A percentile compares a stretch with the other conserved stretches of the same genome.
Conservation (phyloP, 345 rosid species). For the Brassica rapa region DNA sequence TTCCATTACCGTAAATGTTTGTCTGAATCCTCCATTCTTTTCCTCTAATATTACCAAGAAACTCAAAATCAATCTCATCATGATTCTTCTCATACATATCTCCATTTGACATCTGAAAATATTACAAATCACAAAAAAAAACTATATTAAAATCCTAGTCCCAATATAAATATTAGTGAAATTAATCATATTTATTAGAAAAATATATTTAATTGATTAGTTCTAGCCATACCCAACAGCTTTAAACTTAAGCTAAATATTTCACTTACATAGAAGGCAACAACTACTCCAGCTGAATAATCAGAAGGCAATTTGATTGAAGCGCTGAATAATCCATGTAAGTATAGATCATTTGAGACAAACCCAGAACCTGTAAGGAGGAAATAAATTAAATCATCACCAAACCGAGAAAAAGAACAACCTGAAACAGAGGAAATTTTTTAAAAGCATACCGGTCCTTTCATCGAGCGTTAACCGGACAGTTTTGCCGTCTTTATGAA, state of each 20-base stretch:
- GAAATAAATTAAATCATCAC: neutral
- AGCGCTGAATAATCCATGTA: slow-evolving; percentile 94
- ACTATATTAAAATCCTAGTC: neutral
- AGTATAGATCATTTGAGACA: slow-evolving; percentile 88
- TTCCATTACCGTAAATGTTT: slow-evolving; percentile 91
- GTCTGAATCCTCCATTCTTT: slow-evolving; percentile 99
- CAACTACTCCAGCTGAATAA: slow-evolving; percentile 98
- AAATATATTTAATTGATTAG: neutral
- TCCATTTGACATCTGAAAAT: slow-evolving; percentile 88
- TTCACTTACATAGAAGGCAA: slow-evolving; percentile 89
- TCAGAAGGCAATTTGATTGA: slow-evolving; percentile 91
- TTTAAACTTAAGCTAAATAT: neutral
- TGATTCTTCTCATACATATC: slow-evolving; percentile 91
- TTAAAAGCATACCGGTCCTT: slow-evolving; percentile 62
- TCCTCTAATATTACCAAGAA: slow-evolving; percentile 96
- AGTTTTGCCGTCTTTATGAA: slow-evolving; percentile 75
- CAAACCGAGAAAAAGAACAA: neutral
- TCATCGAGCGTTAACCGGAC: slow-evolving; percentile 87
- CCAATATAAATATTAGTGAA: neutral
- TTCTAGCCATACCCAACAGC: neutral
- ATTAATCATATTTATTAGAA: neutral
- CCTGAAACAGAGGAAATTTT: neutral
- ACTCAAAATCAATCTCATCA: slow-evolving; percentile 98
- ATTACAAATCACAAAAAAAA: neutral
- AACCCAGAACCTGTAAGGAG: slow-evolving; percentile 89